These are phyloP conservation scores for Globisporangium camurandrum DNA, from an alignment of 352 stramenopile genomes.

Conservation along the genomic window DNA sequence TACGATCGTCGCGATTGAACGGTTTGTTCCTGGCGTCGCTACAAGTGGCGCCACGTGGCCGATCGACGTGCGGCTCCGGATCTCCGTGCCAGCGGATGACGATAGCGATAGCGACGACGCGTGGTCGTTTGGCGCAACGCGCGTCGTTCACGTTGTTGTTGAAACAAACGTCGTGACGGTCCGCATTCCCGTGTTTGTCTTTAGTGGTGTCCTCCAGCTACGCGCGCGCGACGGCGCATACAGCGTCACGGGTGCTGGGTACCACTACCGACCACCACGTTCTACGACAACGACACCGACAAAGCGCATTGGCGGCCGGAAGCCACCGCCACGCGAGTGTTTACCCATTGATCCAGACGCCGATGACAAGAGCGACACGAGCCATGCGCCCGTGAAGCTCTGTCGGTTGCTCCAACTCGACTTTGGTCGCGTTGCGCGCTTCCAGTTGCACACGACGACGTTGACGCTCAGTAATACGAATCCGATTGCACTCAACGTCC, in stretches of 20 bases:
- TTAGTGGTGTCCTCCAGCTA: constrained; percentile 27
- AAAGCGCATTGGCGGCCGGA: background rate
- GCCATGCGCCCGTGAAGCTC: constrained; percentile 6
- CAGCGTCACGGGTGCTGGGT: background rate
- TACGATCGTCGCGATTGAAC: constrained; percentile 25
- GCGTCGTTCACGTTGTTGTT: constrained; percentile 21
- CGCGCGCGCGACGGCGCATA: constrained; percentile 3
- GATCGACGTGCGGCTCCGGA: constrained; percentile 17
- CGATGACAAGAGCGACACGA: too few relatives aligned
- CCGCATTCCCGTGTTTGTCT: constrained; percentile 23
- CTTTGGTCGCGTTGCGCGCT: constrained; percentile 29
- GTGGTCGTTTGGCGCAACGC: constrained; percentile 5
- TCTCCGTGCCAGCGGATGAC: constrained; percentile 12
- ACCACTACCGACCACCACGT: too few relatives aligned
- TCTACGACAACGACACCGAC: too few relatives aligned
- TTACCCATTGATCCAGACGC: background rate
- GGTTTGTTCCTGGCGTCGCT: constrained; percentile 19
- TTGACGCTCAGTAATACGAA: constrained; percentile 43
- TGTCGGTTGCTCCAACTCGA: constrained; percentile 39
- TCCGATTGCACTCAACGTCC: constrained; percentile 25
- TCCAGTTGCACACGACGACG: constrained; percentile 18
- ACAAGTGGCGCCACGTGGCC: constrained; percentile 20
- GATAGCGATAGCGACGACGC: too few relatives aligned
- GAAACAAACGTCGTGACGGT: constrained; percentile 37
- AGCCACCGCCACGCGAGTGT: constrained; percentile 2